These are phyloP conservation scores for Luvunga scandens DNA, from an alignment of 345 rosid species.

Conservation along the genomic window DNA sequence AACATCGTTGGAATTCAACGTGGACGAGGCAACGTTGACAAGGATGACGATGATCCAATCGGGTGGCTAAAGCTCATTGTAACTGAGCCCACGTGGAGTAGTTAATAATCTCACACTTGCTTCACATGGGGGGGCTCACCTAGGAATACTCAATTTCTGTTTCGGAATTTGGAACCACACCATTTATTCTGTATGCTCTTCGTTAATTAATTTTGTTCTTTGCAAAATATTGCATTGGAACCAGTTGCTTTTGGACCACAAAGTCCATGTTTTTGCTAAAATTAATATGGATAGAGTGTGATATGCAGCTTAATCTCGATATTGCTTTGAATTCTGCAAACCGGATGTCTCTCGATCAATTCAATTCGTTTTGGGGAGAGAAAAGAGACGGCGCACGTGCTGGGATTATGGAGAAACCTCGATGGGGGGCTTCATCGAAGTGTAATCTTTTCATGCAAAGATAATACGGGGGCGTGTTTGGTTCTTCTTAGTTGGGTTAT, in stretches of 20 bases:
- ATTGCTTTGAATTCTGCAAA: not conserved
- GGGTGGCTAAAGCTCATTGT: no score
- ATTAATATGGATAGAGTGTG: not conserved
- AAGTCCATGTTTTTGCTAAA: not conserved
- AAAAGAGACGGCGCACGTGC: conserved; percentile 29
- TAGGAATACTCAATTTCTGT: not conserved
- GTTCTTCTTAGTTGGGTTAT: not conserved
- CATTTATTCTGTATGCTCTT: not conserved
- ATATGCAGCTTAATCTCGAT: not conserved
- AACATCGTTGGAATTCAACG: not conserved
- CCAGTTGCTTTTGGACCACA: conserved; percentile 18
- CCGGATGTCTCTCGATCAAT: no score
- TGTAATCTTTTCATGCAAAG: conserved; percentile 23
- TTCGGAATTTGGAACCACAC: conserved; percentile 28
- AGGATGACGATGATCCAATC: not conserved
- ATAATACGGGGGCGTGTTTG: not conserved
- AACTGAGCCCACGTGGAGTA: conserved; percentile 19
- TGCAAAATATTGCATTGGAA: not conserved
- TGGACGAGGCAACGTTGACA: conserved; percentile 11
- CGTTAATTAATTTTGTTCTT: not conserved
- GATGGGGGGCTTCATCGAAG: conserved; percentile 1
- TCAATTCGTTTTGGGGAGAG: not conserved
- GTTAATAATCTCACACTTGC: not conserved
- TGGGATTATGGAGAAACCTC: conserved; percentile 13
- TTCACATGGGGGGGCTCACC: conserved; percentile 17